Base-by-base conservation (phyloP, 192 early-diverging fungal species). In the Obelidium mucronatum region DNA sequence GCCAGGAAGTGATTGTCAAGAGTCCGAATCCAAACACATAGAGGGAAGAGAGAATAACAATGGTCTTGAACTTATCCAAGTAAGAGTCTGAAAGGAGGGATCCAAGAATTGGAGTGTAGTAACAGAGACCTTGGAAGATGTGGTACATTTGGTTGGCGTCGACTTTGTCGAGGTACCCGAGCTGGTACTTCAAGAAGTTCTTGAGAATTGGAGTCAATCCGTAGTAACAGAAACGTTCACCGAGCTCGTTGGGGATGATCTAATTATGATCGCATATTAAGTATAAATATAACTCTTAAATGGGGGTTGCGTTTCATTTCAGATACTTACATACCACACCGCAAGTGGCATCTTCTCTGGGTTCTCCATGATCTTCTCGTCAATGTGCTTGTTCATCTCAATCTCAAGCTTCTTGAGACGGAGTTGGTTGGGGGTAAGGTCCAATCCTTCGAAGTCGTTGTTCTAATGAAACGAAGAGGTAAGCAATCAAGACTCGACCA, bases 11-110 rank as follows among this genome's bases (percentile, higher is more conserved):
- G 54, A 91, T 79, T 68, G 87, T 77, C 70, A 90, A 69, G 42
- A 90, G 54, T 55, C 79, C 64, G 75, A 87, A 75, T 63, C 89
- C 89, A 52, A 85, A 69, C 36, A 81, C 44, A 79, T 90, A 88
- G 44, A 86, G 67, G 65, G 70, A 13, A 24, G 81, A 81, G 37
- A 85, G 76, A 39, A 31, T 68, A 35, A 86, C 76, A 54, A 88
- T 85, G 54, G 84, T 82, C 73, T 85, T 85, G 88, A 79, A 91
- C 82, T 91, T 91, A 81, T 85, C 86, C 52, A 91, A 76, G 82
- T 84, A 91, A 24, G 89, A 90, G 79, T 91, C 90, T 17, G 86
- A 88, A 30, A 90, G 48, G 53, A 86, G 79, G 65, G 88, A 86
- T 73, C 90, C 90, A 34, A 85, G 54, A 56, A 91, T 80, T n/a